phyloP scores from a whole-genome alignment of 441 rosid species.

The Eutrema salsugineum region DNA sequence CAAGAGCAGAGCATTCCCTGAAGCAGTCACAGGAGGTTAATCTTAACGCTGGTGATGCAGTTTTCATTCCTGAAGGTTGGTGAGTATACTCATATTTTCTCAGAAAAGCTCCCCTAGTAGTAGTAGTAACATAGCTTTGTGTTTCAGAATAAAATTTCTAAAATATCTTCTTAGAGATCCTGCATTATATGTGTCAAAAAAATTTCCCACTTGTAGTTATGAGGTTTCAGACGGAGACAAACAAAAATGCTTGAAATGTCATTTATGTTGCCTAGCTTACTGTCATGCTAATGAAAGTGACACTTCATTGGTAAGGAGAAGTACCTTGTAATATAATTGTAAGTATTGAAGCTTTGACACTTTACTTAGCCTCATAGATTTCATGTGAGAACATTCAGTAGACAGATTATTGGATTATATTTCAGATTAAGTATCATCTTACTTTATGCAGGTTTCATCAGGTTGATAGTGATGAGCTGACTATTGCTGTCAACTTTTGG shows the following conservation, averaged over 20 bases:
- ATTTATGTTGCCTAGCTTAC: not conserved
- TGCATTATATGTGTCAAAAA: not conserved
- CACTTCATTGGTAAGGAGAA: not conserved
- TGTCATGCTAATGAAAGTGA: conserved; percentile 11
- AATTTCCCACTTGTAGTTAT: not conserved
- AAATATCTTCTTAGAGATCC: not conserved
- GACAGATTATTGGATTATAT: conserved; percentile 17
- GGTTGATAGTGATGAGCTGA: conserved; percentile 79
- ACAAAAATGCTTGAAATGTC: conserved; percentile 1
- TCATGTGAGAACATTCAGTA: not conserved
- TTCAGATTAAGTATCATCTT: conserved; percentile 12
- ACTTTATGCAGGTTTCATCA: conserved; percentile 74
- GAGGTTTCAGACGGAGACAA: not conserved
- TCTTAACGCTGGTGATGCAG: conserved; percentile 85
- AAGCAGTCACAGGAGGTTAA: conserved; percentile 60
- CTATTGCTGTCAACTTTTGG: conserved; percentile 90
- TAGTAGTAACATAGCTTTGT: not conserved
- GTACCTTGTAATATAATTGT: not conserved
- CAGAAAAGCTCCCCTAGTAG: not conserved
- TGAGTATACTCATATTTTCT: conserved; percentile 39
- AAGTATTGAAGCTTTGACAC: not conserved
- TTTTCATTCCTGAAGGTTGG: conserved; percentile 99
- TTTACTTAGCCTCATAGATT: not conserved
- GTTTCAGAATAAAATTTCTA: not conserved
- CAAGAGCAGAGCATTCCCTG: conserved; percentile 64